These are phyloP conservation scores for Pyrus pyrifolia DNA, from an alignment of 306 rosid species.

Conservation along the genomic window DNA sequence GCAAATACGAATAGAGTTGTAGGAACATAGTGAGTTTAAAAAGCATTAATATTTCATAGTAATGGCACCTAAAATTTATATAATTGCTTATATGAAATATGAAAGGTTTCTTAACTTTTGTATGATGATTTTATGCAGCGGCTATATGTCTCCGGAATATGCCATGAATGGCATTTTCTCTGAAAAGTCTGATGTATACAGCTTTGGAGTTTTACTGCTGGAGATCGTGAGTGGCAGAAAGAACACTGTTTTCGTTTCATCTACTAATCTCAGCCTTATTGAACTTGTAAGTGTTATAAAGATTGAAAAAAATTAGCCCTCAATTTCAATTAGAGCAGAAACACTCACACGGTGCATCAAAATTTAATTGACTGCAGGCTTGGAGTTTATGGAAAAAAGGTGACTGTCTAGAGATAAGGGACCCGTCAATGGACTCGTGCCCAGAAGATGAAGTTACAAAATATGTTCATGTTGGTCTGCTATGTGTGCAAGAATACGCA, in stretches of 20 bases:
- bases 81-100: not conserved
- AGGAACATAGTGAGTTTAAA: slow-evolving; percentile 25
- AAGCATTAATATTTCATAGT: not conserved
- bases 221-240: slow-evolving; percentile 23
- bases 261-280: slow-evolving; percentile 2
- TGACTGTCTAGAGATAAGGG: not conserved
- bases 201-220: slow-evolving; percentile 22
- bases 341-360: not conserved
- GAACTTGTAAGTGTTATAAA: slow-evolving; percentile 13
- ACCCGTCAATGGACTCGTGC: slow-evolving; percentile 10
- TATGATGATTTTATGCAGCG: slow-evolving; percentile 4
- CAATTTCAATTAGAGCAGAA: not conserved
- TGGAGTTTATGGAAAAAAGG: slow-evolving; percentile 23
- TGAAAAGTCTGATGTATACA: slow-evolving; percentile 20
- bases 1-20: slow-evolving; percentile 26
- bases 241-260: slow-evolving; percentile 5
- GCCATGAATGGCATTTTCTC: slow-evolving; percentile 30
- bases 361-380: slow-evolving; percentile 10
- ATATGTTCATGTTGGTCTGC: slow-evolving; percentile 18
- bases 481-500: slow-evolving; percentile 24
- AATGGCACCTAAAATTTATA: not conserved
- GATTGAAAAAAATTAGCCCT: not conserved
- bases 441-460: slow-evolving; percentile 10
- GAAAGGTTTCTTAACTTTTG: not conserved
- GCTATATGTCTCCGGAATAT: slow-evolving; percentile 29